These are phyloP conservation scores for Claviceps sp. DNA, from an alignment of 2,329 filamentous ascomycete genomes.

Conservation along the genomic window DNA sequence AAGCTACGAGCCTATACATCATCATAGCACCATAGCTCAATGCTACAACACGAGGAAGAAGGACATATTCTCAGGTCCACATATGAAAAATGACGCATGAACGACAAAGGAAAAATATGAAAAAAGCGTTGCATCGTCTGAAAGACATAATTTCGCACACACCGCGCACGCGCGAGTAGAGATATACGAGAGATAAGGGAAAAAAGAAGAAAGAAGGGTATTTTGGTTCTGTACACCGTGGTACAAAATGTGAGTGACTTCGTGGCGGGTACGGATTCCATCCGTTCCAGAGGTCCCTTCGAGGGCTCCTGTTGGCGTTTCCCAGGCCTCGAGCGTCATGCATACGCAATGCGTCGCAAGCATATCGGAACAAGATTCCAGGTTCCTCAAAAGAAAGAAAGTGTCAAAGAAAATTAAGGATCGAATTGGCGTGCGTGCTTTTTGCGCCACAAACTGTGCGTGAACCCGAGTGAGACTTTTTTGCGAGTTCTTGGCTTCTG, in stretches of 20 bases:
- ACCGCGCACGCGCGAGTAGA: not conserved
- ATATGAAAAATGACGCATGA: conserved; percentile 8
- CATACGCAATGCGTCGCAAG: conserved; percentile 8
- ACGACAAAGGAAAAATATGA: conserved; percentile 1
- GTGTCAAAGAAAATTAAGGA: not conserved
- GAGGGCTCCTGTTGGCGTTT: not conserved
- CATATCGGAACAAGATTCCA: not conserved
- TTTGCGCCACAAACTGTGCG: conserved; percentile 5
- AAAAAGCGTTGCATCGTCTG: conserved; percentile 11
- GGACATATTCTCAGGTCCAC: conserved; percentile 4
- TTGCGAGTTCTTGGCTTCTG: not conserved
- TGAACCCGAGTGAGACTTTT: not conserved
- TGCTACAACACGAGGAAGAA: conserved; percentile 7
- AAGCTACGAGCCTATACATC: conserved; percentile 6
- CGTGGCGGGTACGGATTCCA: conserved; percentile 1
- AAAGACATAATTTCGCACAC: conserved; percentile 13
- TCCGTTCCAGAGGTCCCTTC: not conserved
- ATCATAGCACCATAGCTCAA: conserved; percentile 6
- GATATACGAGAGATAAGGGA: not conserved
- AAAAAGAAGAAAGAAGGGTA: conserved; percentile 1
- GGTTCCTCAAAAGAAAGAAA: not conserved
- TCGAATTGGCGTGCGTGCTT: conserved; percentile 3
- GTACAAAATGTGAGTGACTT: not conserved
- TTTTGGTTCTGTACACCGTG: conserved; percentile 4
- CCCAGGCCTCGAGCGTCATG: conserved; percentile 1